A percentile compares a stretch with the other conserved stretches of the same genome.
These are phyloP conservation scores for Tuber umbilicatum DNA, from an alignment of 495 filamentous ascomycete genomes.

Conservation along the genomic window DNA sequence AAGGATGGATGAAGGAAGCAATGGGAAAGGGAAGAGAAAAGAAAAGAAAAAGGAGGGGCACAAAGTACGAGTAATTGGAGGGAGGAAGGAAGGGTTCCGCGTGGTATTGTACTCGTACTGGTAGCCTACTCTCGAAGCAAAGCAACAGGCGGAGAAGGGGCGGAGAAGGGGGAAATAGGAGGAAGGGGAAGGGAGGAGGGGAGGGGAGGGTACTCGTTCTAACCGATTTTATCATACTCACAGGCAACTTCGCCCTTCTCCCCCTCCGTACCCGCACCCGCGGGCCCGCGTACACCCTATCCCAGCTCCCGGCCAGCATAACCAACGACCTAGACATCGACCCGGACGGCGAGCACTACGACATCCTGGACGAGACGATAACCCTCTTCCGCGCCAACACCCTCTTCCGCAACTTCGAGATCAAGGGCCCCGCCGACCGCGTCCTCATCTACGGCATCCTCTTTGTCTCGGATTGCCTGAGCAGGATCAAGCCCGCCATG, in stretches of 20 bases:
- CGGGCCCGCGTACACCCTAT: constrained; percentile 80
- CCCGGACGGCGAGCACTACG: constrained; percentile 79
- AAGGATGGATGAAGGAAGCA: background rate
- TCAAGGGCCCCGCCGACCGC: constrained; percentile 91
- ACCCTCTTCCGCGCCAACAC: constrained; percentile 95
- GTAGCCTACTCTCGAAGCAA: background rate
- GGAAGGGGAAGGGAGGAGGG: constrained; percentile 12
- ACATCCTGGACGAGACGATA: constrained; percentile 88
- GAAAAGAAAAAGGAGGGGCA: background rate
- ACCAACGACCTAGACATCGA: constrained; percentile 63
- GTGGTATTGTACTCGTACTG: background rate
- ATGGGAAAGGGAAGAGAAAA: background rate
- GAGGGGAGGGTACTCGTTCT: constrained; percentile 13
- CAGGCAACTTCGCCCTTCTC: constrained; percentile 90
- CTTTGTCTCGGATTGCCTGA: constrained; percentile 80
- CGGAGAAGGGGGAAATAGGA: too few species aligned
- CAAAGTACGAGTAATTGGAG: background rate
- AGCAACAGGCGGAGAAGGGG: background rate
- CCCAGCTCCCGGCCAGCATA: constrained; percentile 59
- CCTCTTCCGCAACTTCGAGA: constrained; percentile 98
- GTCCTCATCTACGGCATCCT: constrained; percentile 94
- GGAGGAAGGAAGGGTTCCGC: background rate
- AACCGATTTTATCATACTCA: constrained; percentile 15
- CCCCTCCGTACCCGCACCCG: constrained; percentile 88
- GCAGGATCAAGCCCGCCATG: constrained; percentile 72